Percentiles rank a stretch among this genome's conserved stretches.
Evolutionary conservation across 768 basidiomycete species (phyloP).

Genomic region (Termitomyces sp.): DNA sequence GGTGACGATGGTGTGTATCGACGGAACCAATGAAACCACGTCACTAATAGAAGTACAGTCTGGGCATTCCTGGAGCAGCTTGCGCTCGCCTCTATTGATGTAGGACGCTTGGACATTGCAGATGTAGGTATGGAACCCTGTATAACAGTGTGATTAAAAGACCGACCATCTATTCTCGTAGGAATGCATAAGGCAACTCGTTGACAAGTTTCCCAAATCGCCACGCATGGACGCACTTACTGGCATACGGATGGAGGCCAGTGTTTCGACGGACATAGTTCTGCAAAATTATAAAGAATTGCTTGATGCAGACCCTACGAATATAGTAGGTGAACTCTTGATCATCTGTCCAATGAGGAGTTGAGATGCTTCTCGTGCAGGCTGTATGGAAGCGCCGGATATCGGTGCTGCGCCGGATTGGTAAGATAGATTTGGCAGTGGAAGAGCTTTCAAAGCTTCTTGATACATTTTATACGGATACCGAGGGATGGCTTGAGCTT

Average conservation of each 20-base stretch:
- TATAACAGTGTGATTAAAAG: constrained; percentile 21
- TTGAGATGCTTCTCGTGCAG: constrained; percentile 24
- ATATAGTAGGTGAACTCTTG: constrained; percentile 48
- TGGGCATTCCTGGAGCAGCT: constrained; percentile 84
- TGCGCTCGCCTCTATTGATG: constrained; percentile 70
- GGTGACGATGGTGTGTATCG: constrained; percentile 50
- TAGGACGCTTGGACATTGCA: constrained; percentile 66
- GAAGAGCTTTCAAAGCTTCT: constrained; percentile 68
- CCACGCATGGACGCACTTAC: constrained; percentile 74
- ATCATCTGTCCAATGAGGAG: neutral
- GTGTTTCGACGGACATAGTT: constrained; percentile 49
- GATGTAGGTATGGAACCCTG: constrained; percentile 45
- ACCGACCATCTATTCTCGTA: constrained; percentile 24
- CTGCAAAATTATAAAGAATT: constrained; percentile 63
- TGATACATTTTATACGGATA: constrained; percentile 85
- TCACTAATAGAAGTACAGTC: constrained; percentile 32
- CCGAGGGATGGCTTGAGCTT: constrained; percentile 86
- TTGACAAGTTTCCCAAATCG: constrained; percentile 68
- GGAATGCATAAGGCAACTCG: constrained; percentile 60
- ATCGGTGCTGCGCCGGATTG: constrained; percentile 59
- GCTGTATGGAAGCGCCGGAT: constrained; percentile 79
- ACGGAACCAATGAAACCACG: constrained; percentile 1
- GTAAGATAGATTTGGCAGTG: constrained; percentile 61
- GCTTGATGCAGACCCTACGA: constrained; percentile 60
- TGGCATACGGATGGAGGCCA: constrained; percentile 75